phyloP scores from a whole-genome alignment of 208 protist species.

The Crithidia bombi region DNA sequence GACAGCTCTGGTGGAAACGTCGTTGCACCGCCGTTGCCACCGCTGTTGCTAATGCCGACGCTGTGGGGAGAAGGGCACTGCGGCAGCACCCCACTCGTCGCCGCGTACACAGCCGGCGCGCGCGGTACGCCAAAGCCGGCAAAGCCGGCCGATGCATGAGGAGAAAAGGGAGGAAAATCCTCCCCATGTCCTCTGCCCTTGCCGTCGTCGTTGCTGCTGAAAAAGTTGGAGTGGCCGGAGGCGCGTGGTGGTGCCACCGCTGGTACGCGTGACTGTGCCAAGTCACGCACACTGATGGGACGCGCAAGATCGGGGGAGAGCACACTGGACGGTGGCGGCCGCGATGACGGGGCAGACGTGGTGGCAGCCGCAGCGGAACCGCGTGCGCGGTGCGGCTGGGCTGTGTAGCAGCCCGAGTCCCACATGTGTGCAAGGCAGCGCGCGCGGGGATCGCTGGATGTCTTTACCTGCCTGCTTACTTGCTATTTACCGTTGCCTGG shows the following conservation, averaged over 20 bases:
- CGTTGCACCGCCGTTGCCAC: background rate
- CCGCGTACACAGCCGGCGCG: conserved; percentile 32
- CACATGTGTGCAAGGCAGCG: conserved; percentile 20
- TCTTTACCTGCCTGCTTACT: background rate
- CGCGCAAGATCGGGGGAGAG: conserved; percentile 40
- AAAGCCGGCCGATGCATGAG: conserved; percentile 14
- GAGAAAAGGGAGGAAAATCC: background rate
- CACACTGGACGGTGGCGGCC: conserved; percentile 12
- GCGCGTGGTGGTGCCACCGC: conserved; percentile 8
- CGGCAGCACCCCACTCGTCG: conserved; percentile 31
- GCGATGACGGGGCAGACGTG: background rate
- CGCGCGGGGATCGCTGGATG: no score
- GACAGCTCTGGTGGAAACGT: background rate
- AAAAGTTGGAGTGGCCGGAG: background rate
- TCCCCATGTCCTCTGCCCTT: background rate
- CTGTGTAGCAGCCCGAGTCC: conserved; percentile 3
- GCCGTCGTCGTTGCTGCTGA: background rate
- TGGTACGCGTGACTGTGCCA: conserved; percentile 27
- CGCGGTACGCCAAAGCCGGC: conserved; percentile 24
- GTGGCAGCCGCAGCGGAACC: background rate
- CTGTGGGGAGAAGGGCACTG: background rate
- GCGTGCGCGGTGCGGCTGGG: conserved; percentile 6
- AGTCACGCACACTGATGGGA: conserved; percentile 57
- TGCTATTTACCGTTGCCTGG: no score
- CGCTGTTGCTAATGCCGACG: background rate